Base-by-base conservation (phyloP, 371 early-diverging fungal species). In the Batrachochytrium dendrobatidis region DNA sequence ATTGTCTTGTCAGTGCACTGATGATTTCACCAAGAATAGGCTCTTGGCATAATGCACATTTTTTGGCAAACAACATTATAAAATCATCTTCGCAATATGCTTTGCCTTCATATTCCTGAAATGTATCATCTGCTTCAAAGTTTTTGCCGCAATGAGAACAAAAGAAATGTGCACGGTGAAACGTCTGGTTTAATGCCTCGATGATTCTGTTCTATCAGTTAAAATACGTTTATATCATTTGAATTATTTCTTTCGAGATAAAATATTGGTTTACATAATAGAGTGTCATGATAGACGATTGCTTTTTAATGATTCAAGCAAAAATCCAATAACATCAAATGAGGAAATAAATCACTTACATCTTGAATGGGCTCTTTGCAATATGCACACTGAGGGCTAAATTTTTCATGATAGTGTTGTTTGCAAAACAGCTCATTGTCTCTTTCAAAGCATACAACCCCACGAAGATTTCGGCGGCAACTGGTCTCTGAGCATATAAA, bases 61-160 rank as follows among this genome's bases (percentile, higher is more conserved):
- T 69, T 28, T 72, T 65, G 30, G 80, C 86, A 77, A 87, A 89
- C 55, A 80, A 67, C 48, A 63, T 68, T 7, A 74, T 57, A 52
- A 85, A 88, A 65, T 88, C 87, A 46, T 77, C 77, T 55, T 86
- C 83, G 61, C 90, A 89, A 58, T 88, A 89, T 0, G 86, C 83
- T 50, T 82, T 81, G 3, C 86, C 87, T 3, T 83, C 79, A 56
- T 82, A 76, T 17, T 87, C 87, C 72, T 85, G 73, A 51, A 86
- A 86, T 22, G 76, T 71, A 33, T 76, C 70, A 35, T 82, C 74
- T 49, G 84, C 79, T 31, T 77, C 84, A 50, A 88, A 60, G 31
- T 71, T 69, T 22, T 68, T 73, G 18, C 75, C 69, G 56, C 89
- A 89, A 5, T 85, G 69, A 32, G 68, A 77, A 67, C 89, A 89